Conservation (phyloP, 306 rosid species). For the Corylus heterophylla region DNA sequence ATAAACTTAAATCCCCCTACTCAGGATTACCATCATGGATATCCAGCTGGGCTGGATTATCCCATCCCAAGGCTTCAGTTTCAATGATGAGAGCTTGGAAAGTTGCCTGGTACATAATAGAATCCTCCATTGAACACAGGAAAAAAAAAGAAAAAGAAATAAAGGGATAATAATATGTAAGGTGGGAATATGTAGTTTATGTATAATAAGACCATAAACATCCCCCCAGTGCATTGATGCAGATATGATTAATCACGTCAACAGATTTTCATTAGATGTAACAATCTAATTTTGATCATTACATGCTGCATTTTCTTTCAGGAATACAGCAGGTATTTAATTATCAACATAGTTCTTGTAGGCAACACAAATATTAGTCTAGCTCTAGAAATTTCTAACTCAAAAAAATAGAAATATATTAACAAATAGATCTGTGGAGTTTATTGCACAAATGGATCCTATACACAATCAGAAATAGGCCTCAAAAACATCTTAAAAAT, state of each 20-base stretch:
- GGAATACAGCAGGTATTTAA: not conserved
- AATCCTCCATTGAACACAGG: no score
- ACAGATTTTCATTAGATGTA: not conserved
- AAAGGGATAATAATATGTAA: no score
- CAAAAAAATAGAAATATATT: slow-evolving; percentile 3
- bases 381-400: slow-evolving; percentile 2
- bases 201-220: no score
- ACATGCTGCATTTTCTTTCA: not conserved
- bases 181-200: no score
- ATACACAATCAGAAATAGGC: slow-evolving; percentile 32
- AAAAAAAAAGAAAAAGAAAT: no score
- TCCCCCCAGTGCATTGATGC: no score
- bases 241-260: not conserved
- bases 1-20: no score
- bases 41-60: no score
- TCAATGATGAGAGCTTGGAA: no score
- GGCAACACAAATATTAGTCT: not conserved
- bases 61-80: no score
- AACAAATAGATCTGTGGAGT: slow-evolving; percentile 20
- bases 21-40: no score
- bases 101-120: no score
- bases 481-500: slow-evolving; percentile 43
- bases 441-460: slow-evolving; percentile 29
- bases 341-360: not conserved
- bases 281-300: not conserved